phyloP scores from a whole-genome alignment of 2,329 filamentous ascomycete genomes.

The Penicillium brevicompactum region DNA sequence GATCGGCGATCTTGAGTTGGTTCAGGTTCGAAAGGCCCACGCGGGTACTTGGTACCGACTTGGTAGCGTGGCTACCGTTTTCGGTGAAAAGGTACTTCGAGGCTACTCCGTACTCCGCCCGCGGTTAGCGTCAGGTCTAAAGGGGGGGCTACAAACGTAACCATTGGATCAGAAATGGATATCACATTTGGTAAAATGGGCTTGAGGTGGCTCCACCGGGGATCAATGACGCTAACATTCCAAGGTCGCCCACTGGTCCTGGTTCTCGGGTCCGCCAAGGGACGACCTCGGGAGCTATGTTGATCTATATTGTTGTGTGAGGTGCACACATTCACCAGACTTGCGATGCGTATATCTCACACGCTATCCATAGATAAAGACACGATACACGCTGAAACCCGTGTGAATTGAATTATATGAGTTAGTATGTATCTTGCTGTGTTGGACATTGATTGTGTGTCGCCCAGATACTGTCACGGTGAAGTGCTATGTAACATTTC shows the following conservation, averaged over 20 bases:
- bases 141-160: background rate
- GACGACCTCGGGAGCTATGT: no score
- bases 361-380: no score
- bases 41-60: background rate
- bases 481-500: slow-evolving; percentile 24
- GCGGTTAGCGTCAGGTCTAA: background rate
- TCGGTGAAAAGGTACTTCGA: background rate
- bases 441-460: no score
- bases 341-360: no score
- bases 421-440: no score
- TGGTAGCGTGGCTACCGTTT: background rate
- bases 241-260: slow-evolving; percentile 9
- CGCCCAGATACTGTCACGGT: background rate
- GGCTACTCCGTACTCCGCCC: background rate
- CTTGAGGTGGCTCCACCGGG: background rate
- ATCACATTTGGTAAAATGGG: background rate
- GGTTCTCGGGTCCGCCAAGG: slow-evolving; percentile 20
- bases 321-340: no score
- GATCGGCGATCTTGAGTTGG: background rate
- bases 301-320: no score
- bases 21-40: background rate
- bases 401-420: no score
- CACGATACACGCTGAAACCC: no score
- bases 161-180: background rate
- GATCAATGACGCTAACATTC: slow-evolving; percentile 17